Conservation (phyloP, 306 rosid genomes). For the Inga laurina region DNA sequence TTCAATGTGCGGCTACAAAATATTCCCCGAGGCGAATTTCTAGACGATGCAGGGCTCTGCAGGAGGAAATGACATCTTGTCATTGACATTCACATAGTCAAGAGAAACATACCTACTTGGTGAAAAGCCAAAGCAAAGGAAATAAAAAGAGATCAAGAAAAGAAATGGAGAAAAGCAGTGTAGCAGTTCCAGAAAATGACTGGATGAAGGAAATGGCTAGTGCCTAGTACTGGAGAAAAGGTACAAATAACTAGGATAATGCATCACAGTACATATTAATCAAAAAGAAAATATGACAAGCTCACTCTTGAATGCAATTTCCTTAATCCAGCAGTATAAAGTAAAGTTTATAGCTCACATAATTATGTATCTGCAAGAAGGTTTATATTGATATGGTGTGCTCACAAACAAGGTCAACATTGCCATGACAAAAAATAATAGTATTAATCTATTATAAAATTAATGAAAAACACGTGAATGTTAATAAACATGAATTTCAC, state of each 20-base stretch:
- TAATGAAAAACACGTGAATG: not conserved
- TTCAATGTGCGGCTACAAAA: constrained; percentile 96
- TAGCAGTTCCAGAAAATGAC: constrained; percentile 9
- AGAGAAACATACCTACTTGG: constrained; percentile 14
- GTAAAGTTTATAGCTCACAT: not conserved
- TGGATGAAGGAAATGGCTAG: constrained; percentile 23
- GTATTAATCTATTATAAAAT: not conserved
- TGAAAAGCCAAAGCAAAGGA: constrained; percentile 19
- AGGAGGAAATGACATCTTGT: constrained; percentile 30
- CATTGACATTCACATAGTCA: constrained; percentile 16
- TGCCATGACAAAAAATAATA: constrained; percentile 12
- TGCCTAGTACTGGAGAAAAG: not conserved
- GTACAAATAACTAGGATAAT: not conserved
- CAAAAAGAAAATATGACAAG: not conserved
- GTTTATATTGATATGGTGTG: constrained; percentile 13
- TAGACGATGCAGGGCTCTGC: constrained; percentile 82
- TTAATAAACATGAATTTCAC: not conserved
- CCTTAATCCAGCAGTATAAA: not conserved
- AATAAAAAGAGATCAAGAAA: not conserved
- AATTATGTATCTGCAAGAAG: not conserved
- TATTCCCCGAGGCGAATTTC: constrained; percentile 82
- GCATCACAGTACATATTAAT: not conserved
- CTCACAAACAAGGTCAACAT: not conserved
- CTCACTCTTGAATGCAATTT: not conserved
- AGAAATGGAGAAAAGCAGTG: constrained; percentile 9